A percentile compares a stretch with the other conserved stretches of the same genome.
Evolutionary conservation across 139 green algal genomes (phyloP).

Genomic region (Gonium pectorale): DNA sequence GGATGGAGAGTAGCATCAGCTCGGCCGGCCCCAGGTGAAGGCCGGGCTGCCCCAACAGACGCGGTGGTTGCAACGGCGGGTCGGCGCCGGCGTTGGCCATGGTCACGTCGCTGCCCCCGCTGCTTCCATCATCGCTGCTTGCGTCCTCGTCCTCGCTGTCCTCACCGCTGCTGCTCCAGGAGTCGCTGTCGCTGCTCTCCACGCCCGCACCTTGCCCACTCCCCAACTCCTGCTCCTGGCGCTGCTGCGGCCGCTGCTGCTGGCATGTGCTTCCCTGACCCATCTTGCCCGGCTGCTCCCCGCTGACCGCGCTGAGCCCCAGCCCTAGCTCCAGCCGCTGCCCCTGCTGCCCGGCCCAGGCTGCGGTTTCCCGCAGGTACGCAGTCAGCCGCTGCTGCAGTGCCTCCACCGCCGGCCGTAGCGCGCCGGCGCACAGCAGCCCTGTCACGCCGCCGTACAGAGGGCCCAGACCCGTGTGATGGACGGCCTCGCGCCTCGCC

Average conservation of each 20-base stretch:
- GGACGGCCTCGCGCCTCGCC: slow-evolving; percentile 12
- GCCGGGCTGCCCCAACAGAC: not conserved
- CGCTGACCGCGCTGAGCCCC: not conserved
- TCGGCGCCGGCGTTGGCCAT: not conserved
- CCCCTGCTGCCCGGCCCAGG: not conserved
- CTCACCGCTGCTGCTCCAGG: not conserved
- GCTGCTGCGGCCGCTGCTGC: too few species aligned
- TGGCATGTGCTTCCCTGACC: not conserved
- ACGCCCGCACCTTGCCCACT: not conserved
- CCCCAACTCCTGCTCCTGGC: not conserved
- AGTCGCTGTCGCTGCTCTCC: not conserved
- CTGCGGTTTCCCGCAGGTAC: not conserved
- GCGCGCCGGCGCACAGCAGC: not conserved
- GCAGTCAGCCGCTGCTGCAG: not conserved
- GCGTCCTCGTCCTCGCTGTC: not conserved
- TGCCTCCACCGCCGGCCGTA: not conserved
- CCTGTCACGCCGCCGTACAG: not conserved
- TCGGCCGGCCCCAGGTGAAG: slow-evolving; percentile 13
- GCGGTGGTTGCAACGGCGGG: not conserved
- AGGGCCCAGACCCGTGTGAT: slow-evolving; percentile 32
- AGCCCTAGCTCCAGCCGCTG: not conserved
- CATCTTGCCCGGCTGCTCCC: not conserved
- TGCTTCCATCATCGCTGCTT: too few species aligned
- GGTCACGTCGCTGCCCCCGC: not conserved
- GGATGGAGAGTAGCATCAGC: slow-evolving; percentile 38